Evolutionary conservation across 2,329 filamentous ascomycete genomes (phyloP).

Genomic region (Aspergillus felis): DNA sequence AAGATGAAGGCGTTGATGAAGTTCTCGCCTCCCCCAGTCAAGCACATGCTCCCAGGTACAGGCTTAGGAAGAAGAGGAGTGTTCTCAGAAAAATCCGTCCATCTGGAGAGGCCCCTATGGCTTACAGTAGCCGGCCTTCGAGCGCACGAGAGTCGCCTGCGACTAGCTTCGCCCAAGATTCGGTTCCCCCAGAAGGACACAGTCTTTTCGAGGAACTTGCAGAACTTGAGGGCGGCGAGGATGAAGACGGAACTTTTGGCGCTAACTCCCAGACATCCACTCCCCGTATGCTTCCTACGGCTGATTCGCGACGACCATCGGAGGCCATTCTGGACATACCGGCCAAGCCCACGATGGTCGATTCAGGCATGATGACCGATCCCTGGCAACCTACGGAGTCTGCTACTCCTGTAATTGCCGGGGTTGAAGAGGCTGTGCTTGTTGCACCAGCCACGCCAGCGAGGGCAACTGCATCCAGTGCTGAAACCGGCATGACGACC

Average conservation of each 20-base stretch:
- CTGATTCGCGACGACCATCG: constrained; percentile 30
- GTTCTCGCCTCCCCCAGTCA: constrained; percentile 64
- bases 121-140: constrained; percentile 35
- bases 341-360: constrained; percentile 49
- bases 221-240: constrained; percentile 67
- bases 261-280: constrained; percentile 37
- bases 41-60: constrained; percentile 65
- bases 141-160: constrained; percentile 51
- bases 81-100: constrained; percentile 55
- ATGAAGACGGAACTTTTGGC: constrained; percentile 60
- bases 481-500: constrained; percentile 13
- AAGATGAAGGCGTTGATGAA: constrained; percentile 59
- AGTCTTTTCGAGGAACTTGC: constrained; percentile 89
- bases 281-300: constrained; percentile 30
- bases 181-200: constrained; percentile 57
- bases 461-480: constrained; percentile 12
- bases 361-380: constrained; percentile 61
- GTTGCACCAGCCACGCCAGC: constrained; percentile 20
- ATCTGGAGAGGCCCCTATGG: constrained; percentile 43
- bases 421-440: constrained; percentile 10
- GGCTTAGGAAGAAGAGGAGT: constrained; percentile 65
- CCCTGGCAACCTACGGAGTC: constrained; percentile 45
- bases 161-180: constrained; percentile 47
- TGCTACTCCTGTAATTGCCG: constrained; percentile 17
- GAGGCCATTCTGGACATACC: constrained; percentile 21